Base-by-base conservation (phyloP, 345 rosid species). In the Clarkia xantiana region DNA sequence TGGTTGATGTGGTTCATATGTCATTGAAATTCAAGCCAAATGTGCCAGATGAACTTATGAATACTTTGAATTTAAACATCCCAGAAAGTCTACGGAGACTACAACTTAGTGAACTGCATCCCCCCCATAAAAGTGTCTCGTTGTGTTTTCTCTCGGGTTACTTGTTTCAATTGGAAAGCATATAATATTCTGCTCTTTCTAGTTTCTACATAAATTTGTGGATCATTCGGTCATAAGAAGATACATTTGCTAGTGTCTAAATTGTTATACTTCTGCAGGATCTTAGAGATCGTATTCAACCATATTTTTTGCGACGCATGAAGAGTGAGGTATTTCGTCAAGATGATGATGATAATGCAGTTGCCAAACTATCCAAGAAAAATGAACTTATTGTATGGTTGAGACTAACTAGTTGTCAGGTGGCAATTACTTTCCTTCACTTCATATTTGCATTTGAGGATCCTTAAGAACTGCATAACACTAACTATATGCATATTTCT, bases 331-430 rank as follows among this genome's bases (percentile, higher is more conserved):
- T 91, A 51, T 86, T 91, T 59, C 64, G 36, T 29, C 36, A 29
- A 29, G 36, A 58, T 55, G 90, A 78, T 29, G 69, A 76, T 53
- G 73, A 70, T 68, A 60, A 47, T 45, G 43, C 76, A 59, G 36
- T 34, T 69, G 67, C 79, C 59, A 76, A 75, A 60, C 86, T 91
- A 52, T 86, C 98, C 44, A 84, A 74, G 64, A 91, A 91, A 68
- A 81, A 76, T 63, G 96, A 91, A 65, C 68, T 86, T 64, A 89
- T 86, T 55, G 87, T 91, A 49, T 91, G 98, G 98, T 69, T 91
- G 67, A 76, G 77, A 52, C 63, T 91, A 68, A 86, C 96, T 40
- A 62, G 54, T 55, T 86, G 85, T 62, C 98, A 91, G 98, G 98
- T 91, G 29, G 38, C 58, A 50, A 54, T 56, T 64, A 18, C 50